Conservation (phyloP, 2,329 filamentous ascomycete genomes). For the Drechslerella coelobrocha region DNA sequence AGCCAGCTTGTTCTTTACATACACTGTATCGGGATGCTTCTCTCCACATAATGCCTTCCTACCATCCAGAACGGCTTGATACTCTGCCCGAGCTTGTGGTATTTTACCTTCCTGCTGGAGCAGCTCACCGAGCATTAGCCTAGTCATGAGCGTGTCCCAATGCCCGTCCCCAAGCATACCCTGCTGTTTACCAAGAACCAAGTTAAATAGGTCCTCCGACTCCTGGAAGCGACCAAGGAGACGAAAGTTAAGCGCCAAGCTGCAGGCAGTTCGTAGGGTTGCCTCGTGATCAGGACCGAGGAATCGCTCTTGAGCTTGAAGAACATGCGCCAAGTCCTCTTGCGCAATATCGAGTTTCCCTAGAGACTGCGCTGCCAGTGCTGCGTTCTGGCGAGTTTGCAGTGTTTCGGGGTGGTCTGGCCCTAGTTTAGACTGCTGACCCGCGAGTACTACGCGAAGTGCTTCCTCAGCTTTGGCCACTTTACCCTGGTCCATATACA, state of each 20-base stretch:
- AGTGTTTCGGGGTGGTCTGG: conserved; percentile 14
- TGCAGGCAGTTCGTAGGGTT: conserved; percentile 9
- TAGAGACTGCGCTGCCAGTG: conserved; percentile 6
- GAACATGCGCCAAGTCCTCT: conserved; percentile 6
- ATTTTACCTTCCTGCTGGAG: conserved; percentile 1
- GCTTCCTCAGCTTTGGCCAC: conserved; percentile 11
- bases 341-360: conserved; percentile 5
- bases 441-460: conserved; percentile 8
- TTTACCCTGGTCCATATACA: conserved; percentile 4
- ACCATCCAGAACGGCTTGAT: conserved; percentile 3
- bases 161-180: not conserved
- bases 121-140: conserved; percentile 7
- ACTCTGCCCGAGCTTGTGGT: conserved; percentile 9
- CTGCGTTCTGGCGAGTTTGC: conserved; percentile 4
- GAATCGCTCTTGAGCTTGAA: not conserved
- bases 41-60: not conserved
- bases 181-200: not conserved
- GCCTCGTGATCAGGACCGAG: conserved; percentile 6
- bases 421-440: conserved; percentile 5
- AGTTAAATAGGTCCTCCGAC: conserved; percentile 5
- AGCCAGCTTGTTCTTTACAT: not conserved
- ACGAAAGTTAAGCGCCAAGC: conserved; percentile 10
- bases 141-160: conserved; percentile 8
- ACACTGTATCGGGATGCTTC: conserved; percentile 5
- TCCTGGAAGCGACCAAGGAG: not conserved